A percentile compares a stretch with the other conserved stretches of the same genome.
Evolutionary conservation across 495 filamentous ascomycete genomes (phyloP).

Genomic region (Aspergillus mulundensis): DNA sequence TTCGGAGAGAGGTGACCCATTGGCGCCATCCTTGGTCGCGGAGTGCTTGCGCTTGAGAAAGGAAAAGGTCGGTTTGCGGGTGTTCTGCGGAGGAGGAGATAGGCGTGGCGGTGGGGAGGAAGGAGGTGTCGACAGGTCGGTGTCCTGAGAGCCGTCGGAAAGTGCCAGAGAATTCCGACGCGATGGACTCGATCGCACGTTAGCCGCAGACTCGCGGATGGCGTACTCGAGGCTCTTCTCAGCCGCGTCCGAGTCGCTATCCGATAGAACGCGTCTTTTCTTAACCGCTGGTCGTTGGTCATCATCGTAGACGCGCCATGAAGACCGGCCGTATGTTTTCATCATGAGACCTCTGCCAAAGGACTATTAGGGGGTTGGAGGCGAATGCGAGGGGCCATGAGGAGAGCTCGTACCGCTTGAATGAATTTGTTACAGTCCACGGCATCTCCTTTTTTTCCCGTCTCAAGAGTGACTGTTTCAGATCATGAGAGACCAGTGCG

Average conservation of each 20-base stretch:
- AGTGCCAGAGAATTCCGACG: slow-evolving; percentile 44
- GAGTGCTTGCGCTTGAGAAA: slow-evolving; percentile 53
- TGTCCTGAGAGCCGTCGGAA: slow-evolving; percentile 45
- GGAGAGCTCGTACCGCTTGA: slow-evolving; percentile 43
- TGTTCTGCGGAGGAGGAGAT: slow-evolving; percentile 52
- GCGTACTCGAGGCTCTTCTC: slow-evolving; percentile 46
- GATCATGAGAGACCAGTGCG: slow-evolving; percentile 19
- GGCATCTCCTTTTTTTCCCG: slow-evolving; percentile 43
- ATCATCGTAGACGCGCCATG: slow-evolving; percentile 49
- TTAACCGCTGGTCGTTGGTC: slow-evolving; percentile 39
- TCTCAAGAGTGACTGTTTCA: slow-evolving; percentile 5
- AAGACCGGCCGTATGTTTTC: slow-evolving; percentile 50
- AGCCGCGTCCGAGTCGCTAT: slow-evolving; percentile 42
- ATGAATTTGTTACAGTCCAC: slow-evolving; percentile 56
- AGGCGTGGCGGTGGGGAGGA: slow-evolving; percentile 54
- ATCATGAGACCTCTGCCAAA: slow-evolving; percentile 45
- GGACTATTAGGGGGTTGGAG: background rate
- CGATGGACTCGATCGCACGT: slow-evolving; percentile 46
- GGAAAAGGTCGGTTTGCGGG: slow-evolving; percentile 50
- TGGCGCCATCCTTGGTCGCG: slow-evolving; percentile 24
- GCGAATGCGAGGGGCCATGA: background rate
- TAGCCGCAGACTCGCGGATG: slow-evolving; percentile 48
- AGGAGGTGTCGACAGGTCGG: slow-evolving; percentile 48
- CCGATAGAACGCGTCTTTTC: slow-evolving; percentile 43
- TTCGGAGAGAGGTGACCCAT: slow-evolving; percentile 44